A percentile compares a stretch with the other conserved stretches of the same genome.
Evolutionary conservation across 2,329 filamentous ascomycete species (phyloP).

Genomic region (Beauveria varroae): DNA sequence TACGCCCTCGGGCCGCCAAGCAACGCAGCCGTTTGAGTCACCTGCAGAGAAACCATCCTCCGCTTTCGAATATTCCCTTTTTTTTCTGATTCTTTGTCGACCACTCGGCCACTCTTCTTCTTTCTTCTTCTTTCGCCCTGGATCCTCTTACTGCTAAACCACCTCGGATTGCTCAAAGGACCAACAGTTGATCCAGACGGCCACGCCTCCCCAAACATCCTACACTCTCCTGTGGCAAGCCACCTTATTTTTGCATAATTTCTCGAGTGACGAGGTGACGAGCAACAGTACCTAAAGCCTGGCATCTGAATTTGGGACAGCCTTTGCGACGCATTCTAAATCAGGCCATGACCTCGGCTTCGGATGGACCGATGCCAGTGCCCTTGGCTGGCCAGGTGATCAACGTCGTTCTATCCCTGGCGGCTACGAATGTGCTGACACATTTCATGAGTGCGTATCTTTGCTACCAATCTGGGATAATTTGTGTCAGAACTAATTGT

Average conservation of each 20-base stretch:
- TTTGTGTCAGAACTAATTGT: background rate
- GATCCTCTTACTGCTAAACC: background rate
- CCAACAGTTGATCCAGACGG: background rate
- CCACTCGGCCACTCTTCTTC: background rate
- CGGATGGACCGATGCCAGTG: conserved; percentile 14
- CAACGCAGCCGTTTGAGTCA: background rate
- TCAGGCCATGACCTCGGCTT: background rate
- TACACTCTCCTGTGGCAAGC: background rate
- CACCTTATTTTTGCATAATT: too few relatives aligned
- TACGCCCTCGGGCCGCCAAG: background rate
- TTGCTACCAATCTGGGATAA: background rate
- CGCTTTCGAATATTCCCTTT: too few relatives aligned
- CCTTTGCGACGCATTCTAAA: too few relatives aligned
- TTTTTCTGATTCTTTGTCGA: background rate
- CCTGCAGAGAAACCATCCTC: too few relatives aligned
- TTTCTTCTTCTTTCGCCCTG: background rate
- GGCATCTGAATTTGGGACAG: background rate
- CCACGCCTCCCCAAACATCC: background rate
- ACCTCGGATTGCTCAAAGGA: background rate
- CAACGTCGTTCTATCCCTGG: conserved; percentile 28
- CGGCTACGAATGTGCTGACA: conserved; percentile 27
- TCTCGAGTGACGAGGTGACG: background rate
- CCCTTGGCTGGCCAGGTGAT: conserved; percentile 28
- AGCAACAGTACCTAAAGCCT: background rate
- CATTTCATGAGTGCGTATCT: conserved; percentile 27